Conservation (phyloP, 2,329 filamentous ascomycete genomes). For the Ophiostoma australiae region DNA sequence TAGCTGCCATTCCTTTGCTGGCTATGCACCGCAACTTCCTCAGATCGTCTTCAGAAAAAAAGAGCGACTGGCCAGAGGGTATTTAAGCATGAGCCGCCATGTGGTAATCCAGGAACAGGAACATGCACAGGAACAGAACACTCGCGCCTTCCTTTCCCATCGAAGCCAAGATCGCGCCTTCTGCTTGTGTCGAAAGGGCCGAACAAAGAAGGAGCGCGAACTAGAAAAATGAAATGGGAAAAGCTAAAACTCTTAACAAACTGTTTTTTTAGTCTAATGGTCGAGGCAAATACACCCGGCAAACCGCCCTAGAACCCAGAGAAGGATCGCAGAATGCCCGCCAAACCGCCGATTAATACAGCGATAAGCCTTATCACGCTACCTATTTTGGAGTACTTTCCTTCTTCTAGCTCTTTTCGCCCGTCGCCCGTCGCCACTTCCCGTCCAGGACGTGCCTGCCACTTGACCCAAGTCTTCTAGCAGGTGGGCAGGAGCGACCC, state of each 20-base stretch:
- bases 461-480: neutral
- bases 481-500: constrained; percentile 8
- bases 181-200: constrained; percentile 1
- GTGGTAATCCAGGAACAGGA: neutral
- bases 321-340: constrained; percentile 6
- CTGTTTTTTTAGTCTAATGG: constrained; percentile 4
- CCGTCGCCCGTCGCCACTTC: constrained; percentile 18
- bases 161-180: constrained; percentile 1
- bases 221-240: constrained; percentile 12
- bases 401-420: neutral
- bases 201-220: neutral
- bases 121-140: neutral
- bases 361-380: constrained; percentile 19
- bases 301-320: constrained; percentile 8
- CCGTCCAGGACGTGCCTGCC: constrained; percentile 1
- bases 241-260: constrained; percentile 3
- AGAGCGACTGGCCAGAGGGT: neutral
- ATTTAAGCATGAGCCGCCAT: neutral
- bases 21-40: neutral
- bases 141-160: constrained; percentile 17
- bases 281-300: neutral
- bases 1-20: neutral
- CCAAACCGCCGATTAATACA: constrained; percentile 3
- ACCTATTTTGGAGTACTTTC: neutral
- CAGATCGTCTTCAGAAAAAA: neutral